Conservation (phyloP, 306 rosid species). For the Vigna unguiculata region DNA sequence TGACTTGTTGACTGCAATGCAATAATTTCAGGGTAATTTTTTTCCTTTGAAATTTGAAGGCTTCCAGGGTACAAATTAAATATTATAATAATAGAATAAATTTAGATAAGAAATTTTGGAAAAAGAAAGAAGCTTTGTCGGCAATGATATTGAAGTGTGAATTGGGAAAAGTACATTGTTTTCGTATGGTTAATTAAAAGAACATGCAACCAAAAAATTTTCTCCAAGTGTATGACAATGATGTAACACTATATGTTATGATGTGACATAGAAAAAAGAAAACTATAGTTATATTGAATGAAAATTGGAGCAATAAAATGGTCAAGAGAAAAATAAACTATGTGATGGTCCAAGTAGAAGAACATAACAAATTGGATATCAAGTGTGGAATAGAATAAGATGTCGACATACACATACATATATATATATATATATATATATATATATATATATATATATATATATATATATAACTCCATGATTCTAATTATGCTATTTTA, state of each 20-base stretch:
- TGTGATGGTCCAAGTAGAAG: too few relatives aligned
- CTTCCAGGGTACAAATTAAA: too few relatives aligned
- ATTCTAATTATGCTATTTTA: too few relatives aligned
- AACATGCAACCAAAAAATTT: conserved; percentile 3
- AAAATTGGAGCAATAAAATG: neutral
- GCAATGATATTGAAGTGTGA: conserved; percentile 15
- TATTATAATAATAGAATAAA: neutral
- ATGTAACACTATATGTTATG: conserved; percentile 9
- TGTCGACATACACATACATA: too few relatives aligned
- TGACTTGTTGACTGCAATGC: neutral
- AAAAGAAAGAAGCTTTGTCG: conserved; percentile 22
- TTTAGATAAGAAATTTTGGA: neutral
- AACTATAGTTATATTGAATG: neutral
- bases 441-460: too few relatives aligned
- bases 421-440: too few relatives aligned
- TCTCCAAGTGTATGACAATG: conserved; percentile 38
- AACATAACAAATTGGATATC: too few relatives aligned
- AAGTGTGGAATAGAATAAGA: too few relatives aligned
- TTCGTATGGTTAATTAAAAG: neutral
- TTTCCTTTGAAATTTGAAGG: too few relatives aligned
- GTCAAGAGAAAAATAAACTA: too few relatives aligned
- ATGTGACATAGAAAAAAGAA: neutral
- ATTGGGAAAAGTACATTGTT: neutral
- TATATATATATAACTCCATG: too few relatives aligned
- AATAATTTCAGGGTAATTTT: conserved; percentile 24